Evolutionary conservation across 441 rosid genomes (phyloP), one percentile per base, ranked within the genome.

Genomic region (Pelargonium fulgidum): DNA sequence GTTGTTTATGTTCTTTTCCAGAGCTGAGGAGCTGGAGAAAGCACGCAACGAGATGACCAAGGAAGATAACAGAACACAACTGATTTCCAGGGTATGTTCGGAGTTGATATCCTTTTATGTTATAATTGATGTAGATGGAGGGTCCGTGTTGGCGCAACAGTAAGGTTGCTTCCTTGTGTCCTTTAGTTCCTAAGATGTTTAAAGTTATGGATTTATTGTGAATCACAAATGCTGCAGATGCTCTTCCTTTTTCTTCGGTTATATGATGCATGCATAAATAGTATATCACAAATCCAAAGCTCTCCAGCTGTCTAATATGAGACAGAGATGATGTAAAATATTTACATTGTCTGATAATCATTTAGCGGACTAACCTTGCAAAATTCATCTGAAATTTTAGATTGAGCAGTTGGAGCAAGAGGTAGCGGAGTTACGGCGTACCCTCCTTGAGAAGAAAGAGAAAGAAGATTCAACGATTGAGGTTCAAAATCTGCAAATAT

Each of bases 21-120:
- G 93, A 77, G 85, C 93, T 17, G 93, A 88, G 73, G 93, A 88
- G 83, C 71, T 88, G 70, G 93, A 88, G 82, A 81, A 85, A 33
- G 93, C 93, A 47, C 81, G 86, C 54, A 81, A 86, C 81, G 93
- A 88, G 80, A 81, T 88, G 83, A 89, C 85, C 74, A 85, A 83
- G 80, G 84, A 82, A 81, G 93, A 88, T 65, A 88, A 88, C 72
- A 81, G 87, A 71, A 78, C 76, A 6, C 77, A 81, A 80, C 70
- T 88, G 82, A 84, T 79, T 75, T 91, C 91, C 64, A 64, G 69
- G 91, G 93, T 88, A 81, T 22, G 62, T 50, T 16, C 24, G 64
- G 29, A 70, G 24, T 58, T 24, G 36, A 29, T 36, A 19, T 6
- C 76, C 12, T 47, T 73, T 65, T 14, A 45, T 64, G 54, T 17